These are phyloP conservation scores for Crotalaria pallida DNA, from an alignment of 306 rosid species.

Conservation along the genomic window DNA sequence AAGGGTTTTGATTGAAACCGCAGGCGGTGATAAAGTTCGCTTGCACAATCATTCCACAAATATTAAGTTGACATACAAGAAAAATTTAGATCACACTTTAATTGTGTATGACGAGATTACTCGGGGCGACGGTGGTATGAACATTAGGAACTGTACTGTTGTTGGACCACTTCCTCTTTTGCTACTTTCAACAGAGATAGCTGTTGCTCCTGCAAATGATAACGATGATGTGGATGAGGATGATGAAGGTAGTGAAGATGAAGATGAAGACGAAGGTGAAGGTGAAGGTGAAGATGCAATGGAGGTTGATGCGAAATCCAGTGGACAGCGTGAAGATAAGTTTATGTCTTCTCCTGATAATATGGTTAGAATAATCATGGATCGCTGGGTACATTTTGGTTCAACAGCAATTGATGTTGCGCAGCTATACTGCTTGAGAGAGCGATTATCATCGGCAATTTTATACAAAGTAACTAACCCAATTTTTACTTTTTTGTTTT, in stretches of 20 bases:
- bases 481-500: not conserved
- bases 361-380: constrained; percentile 57
- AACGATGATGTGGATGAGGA: constrained; percentile 14
- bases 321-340: constrained; percentile 41
- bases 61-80: constrained; percentile 26
- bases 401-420: constrained; percentile 91
- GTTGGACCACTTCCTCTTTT: constrained; percentile 77
- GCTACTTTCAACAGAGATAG: constrained; percentile 74
- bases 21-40: constrained; percentile 55
- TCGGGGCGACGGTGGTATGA: constrained; percentile 60
- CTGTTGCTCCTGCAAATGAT: constrained; percentile 56
- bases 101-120: constrained; percentile 71
- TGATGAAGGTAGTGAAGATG: not conserved
- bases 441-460: constrained; percentile 69
- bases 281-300: constrained; percentile 50
- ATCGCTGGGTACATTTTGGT: constrained; percentile 69
- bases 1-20: constrained; percentile 44
- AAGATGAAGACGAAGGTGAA: constrained; percentile 33
- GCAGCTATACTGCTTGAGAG: constrained; percentile 87
- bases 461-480: constrained; percentile 54
- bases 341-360: constrained; percentile 77
- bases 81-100: constrained; percentile 26
- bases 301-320: constrained; percentile 41
- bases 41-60: constrained; percentile 52
- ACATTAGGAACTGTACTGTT: constrained; percentile 56